phyloP scores from a whole-genome alignment of 1,284 basidiomycete genomes.

The Moniliella sp. region DNA sequence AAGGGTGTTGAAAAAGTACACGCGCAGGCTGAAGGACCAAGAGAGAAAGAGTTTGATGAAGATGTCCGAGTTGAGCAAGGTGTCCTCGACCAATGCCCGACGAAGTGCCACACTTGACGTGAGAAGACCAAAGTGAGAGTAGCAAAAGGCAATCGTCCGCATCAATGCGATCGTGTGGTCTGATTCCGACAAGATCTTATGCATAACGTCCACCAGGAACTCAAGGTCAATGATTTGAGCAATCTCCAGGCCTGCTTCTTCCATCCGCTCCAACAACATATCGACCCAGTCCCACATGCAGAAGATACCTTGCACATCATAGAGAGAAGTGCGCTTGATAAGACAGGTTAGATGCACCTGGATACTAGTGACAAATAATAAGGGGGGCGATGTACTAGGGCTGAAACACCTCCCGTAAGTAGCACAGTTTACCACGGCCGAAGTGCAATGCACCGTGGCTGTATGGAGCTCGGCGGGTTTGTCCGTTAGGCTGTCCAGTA shows the following conservation, averaged over 20 bases:
- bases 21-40: constrained; percentile 28
- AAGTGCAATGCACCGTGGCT: constrained; percentile 22
- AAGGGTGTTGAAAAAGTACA: constrained; percentile 25
- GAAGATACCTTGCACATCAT: constrained; percentile 28
- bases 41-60: constrained; percentile 28
- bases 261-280: constrained; percentile 21
- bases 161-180: constrained; percentile 26
- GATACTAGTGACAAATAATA: constrained; percentile 21
- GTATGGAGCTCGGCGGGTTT: constrained; percentile 25
- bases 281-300: constrained; percentile 28
- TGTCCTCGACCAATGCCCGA: constrained; percentile 22
- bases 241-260: constrained; percentile 14
- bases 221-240: constrained; percentile 16
- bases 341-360: constrained; percentile 21
- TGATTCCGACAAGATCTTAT: constrained; percentile 17
- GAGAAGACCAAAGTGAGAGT: constrained; percentile 23
- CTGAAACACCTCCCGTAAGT: too few relatives aligned
- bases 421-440: constrained; percentile 25
- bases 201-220: constrained; percentile 20
- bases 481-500: constrained; percentile 21
- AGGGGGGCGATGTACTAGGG: too few relatives aligned
- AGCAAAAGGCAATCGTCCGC: constrained; percentile 26
- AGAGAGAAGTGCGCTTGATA: constrained; percentile 24
- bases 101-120: constrained; percentile 12
- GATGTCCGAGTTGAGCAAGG: constrained; percentile 15